These are phyloP conservation scores for Penicillium thymicola DNA, from an alignment of 2,329 filamentous ascomycete genomes.

Conservation along the genomic window DNA sequence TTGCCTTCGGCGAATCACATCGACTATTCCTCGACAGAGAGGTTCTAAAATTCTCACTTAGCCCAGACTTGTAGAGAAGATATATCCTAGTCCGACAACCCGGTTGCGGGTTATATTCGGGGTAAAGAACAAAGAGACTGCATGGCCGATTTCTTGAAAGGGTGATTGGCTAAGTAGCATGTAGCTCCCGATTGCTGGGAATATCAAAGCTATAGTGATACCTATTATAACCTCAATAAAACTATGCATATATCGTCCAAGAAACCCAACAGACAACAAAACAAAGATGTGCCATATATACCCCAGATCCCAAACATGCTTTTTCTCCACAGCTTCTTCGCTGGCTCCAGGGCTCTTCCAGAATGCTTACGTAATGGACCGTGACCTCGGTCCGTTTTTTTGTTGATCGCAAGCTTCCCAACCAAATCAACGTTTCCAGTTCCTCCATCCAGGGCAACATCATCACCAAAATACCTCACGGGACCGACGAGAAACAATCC, in stretches of 20 bases:
- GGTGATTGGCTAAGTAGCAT: not conserved
- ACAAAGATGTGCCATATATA: not conserved
- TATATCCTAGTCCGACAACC: not conserved
- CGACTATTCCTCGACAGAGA: not conserved
- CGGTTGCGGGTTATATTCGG: not conserved
- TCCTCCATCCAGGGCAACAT: slow-evolving; percentile 5
- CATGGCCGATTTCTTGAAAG: not conserved
- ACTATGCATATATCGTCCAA: not conserved
- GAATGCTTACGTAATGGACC: slow-evolving; percentile 17
- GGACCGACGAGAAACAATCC: not conserved
- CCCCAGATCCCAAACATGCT: slow-evolving; percentile 1
- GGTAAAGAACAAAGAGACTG: not conserved
- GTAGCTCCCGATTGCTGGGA: not conserved
- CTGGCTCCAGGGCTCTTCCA: slow-evolving; percentile 9
- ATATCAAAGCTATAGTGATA: not conserved
- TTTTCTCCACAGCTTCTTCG: slow-evolving; percentile 5
- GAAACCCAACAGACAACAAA: not conserved
- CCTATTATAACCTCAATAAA: not conserved
- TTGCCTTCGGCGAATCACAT: not conserved
- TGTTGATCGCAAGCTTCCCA: slow-evolving; percentile 6
- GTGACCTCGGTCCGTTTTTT: slow-evolving; percentile 4
- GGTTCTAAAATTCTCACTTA: not conserved
- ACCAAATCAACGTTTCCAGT: slow-evolving; percentile 11
- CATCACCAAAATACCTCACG: slow-evolving; percentile 4
- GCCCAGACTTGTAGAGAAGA: not conserved